Base-by-base conservation (phyloP, 495 filamentous ascomycete species). In the Penicillium coffeae region DNA sequence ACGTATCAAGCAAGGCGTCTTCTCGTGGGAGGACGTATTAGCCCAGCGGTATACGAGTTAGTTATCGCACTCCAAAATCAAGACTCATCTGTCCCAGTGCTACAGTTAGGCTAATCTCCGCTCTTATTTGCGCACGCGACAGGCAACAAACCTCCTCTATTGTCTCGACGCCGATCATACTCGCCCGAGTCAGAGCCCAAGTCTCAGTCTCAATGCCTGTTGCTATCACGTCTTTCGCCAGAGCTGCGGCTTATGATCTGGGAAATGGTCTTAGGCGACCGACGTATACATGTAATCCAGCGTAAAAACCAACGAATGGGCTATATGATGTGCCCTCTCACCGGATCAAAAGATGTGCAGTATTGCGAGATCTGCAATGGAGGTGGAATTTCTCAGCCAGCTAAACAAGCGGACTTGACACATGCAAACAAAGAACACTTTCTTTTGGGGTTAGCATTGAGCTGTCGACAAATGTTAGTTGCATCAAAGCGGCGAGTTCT, bases 1-100 rank as follows among this genome's bases (percentile, higher is more conserved):
- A 12, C 64, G 69, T 46, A 60, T 63, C 36, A 72, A 67, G 54
- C 62, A 63, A 30, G 72, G 72, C 0, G 68, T 73, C 1, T 73
- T 74, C 51, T 74, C 70, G 4, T 74, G 72, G 70, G 70, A 75
- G 52, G 72, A 75, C 60, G 70, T 75, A 7, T 52, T 75, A 33
- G 63, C 66, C 16, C 70, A 75, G 37, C 66, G 69, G 49, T 74
- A 73, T 53, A 68, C 71, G 49, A 74, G 72, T 75, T 18, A 59
- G 68, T 67, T n/a, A n/a, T n/a, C 21, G 10, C 32, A 47, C 21
- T 30, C 42, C 1, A 13, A 3, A 38, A 21, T 18, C 19, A 18
- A 14, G 21, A 15, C 4, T 8, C 9, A 25, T 20, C 16, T 13
- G 18, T n/a, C n/a, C n/a, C n/a, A n/a, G 8, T 16, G 13, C 8